Conservation (phyloP, 2,329 filamentous ascomycete species). For the Phaeosphaeria sp. region DNA sequence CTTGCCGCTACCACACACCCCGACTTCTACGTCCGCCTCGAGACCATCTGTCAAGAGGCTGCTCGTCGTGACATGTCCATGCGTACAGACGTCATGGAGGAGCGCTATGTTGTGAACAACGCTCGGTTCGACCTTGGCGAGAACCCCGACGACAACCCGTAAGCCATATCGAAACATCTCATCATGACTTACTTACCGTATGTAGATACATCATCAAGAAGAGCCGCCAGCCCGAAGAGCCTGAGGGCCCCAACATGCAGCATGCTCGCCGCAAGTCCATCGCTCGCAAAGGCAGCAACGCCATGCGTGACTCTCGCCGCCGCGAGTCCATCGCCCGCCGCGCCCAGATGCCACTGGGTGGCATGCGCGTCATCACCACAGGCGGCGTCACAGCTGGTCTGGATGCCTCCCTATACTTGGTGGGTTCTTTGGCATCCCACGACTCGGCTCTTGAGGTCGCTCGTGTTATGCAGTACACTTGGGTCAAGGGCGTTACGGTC, state of each 20-base stretch:
- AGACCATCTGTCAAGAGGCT: slow-evolving; percentile 79
- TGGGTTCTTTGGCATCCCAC: slow-evolving; percentile 80
- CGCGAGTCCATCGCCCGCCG: slow-evolving; percentile 83
- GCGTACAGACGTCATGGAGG: slow-evolving; percentile 82
- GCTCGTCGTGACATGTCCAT: slow-evolving; percentile 73
- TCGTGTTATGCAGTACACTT: slow-evolving; percentile 78
- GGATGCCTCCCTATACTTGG: slow-evolving; percentile 83
- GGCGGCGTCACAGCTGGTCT: slow-evolving; percentile 81
- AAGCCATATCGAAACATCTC: slow-evolving; percentile 7
- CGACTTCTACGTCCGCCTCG: slow-evolving; percentile 79
- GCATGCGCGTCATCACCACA: slow-evolving; percentile 76
- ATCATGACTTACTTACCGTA: slow-evolving; percentile 57
- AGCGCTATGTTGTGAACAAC: slow-evolving; percentile 90
- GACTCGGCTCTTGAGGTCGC: slow-evolving; percentile 78
- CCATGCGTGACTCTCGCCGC: slow-evolving; percentile 77
- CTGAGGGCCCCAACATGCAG: slow-evolving; percentile 57
- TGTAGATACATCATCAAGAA: slow-evolving; percentile 83
- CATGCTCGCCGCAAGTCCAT: slow-evolving; percentile 52
- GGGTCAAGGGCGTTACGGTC: slow-evolving; percentile 84
- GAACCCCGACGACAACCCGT: slow-evolving; percentile 75
- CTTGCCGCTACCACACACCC: slow-evolving; percentile 83
- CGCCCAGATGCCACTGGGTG: slow-evolving; percentile 73
- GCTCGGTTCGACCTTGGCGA: slow-evolving; percentile 81
- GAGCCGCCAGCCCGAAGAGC: slow-evolving; percentile 54
- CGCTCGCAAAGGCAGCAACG: slow-evolving; percentile 80